These are phyloP conservation scores for Sugiyamaella mastotermitis DNA, from an alignment of 805 yeast genomes.

Conservation along the genomic window DNA sequence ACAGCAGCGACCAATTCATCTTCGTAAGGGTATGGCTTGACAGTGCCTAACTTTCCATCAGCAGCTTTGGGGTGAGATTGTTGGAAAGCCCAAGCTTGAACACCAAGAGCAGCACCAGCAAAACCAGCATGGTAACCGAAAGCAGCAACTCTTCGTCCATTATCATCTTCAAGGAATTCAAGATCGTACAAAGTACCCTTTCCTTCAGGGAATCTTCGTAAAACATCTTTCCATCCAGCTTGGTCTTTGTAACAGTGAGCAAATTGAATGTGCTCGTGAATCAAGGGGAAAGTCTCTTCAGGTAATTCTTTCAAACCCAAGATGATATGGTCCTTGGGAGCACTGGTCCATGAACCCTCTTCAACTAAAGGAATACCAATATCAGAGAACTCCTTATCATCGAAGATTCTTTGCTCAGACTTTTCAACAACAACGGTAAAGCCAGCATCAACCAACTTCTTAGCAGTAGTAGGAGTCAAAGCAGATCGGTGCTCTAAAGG, in stretches of 20 bases:
- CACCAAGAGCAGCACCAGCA: conserved; percentile 98
- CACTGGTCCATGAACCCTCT: conserved; percentile 86
- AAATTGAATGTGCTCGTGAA: conserved; percentile 95
- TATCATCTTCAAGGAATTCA: conserved; percentile 89
- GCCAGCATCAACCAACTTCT: conserved; percentile 77
- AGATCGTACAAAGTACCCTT: conserved; percentile 87
- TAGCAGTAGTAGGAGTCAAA: conserved; percentile 85
- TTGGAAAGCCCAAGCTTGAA: conserved; percentile 91
- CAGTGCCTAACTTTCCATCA: conserved; percentile 67
- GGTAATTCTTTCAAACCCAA: conserved; percentile 94
- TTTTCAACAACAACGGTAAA: conserved; percentile 86
- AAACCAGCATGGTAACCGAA: conserved; percentile 99
- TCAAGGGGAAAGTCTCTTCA: conserved; percentile 82
- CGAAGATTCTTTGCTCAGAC: conserved; percentile 76
- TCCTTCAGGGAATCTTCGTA: conserved; percentile 85
- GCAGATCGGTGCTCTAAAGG: conserved; percentile 98
- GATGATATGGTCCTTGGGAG: conserved; percentile 86
- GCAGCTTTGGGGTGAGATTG: conserved; percentile 55
- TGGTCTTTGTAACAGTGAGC: conserved; percentile 99
- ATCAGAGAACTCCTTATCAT: conserved; percentile 60
- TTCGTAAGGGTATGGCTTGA: conserved; percentile 80
- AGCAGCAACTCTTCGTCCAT: conserved; percentile 98
- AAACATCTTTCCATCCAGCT: conserved; percentile 93
- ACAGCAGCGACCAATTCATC: conserved; percentile 50
- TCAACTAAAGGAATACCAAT: conserved; percentile 89